phyloP scores from a whole-genome alignment of 192 early-diverging fungal genomes.

The Umbelopsis sp. region DNA sequence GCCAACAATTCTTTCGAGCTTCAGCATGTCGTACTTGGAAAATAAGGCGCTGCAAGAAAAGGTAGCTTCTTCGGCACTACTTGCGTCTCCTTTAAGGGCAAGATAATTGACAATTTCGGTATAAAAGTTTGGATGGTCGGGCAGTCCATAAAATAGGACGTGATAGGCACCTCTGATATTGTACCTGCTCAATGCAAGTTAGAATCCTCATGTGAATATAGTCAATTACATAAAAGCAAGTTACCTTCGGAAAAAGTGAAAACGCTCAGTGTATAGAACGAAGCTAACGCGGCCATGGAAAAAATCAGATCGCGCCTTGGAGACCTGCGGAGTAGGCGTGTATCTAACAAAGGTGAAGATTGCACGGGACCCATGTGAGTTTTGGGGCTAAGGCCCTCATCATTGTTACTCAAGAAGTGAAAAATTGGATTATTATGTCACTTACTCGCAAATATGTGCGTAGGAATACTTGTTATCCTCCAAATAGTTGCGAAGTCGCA shows the following conservation, averaged over 20 bases:
- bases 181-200: constrained; percentile 50
- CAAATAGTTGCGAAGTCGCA: constrained; percentile 89
- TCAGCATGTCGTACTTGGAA: constrained; percentile 82
- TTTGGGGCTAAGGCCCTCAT: neutral
- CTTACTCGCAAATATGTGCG: constrained; percentile 83
- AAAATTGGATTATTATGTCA: neutral
- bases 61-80: constrained; percentile 52
- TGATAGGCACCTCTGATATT: constrained; percentile 83
- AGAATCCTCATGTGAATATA: constrained; percentile 3
- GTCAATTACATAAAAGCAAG: neutral
- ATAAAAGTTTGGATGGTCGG: constrained; percentile 86
- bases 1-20: constrained; percentile 90
- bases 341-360: constrained; percentile 57
- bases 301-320: constrained; percentile 75
- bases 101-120: constrained; percentile 86
- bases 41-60: constrained; percentile 72
- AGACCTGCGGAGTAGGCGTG: constrained; percentile 76
- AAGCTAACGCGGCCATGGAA: constrained; percentile 79
- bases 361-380: constrained; percentile 7
- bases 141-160: constrained; percentile 89
- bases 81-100: constrained; percentile 49
- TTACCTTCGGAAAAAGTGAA: constrained; percentile 90
- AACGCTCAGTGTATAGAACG: constrained; percentile 91
- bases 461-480: constrained; percentile 74
- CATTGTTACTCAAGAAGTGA: neutral